Base-by-base conservation (phyloP, 768 basidiomycete genomes). In the Cystofilobasidium macerans region DNA sequence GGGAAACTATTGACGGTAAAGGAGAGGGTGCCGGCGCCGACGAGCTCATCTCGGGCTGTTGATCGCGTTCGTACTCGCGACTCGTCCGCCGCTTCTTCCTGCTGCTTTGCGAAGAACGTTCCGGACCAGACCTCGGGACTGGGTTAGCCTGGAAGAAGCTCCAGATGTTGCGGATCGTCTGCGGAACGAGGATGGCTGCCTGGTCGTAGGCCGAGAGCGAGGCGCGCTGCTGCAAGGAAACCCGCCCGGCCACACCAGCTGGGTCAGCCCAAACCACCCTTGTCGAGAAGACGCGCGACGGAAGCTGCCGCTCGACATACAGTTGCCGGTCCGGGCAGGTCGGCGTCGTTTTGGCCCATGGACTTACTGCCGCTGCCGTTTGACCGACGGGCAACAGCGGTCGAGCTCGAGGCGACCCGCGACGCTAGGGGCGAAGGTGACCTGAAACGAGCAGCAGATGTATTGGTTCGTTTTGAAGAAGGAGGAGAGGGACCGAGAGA, bases 241-340 rank as follows among this genome's bases (percentile, higher is more conserved):
- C 51, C 51, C 18, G 51, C 16, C 28, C 26, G 51, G 28, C 11
- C 26, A 32, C 3, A 4, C 45, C 22, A 24, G n/a, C n/a, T n/a
- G 45, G 22, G 22, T 47, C 45, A 47, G 45, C 45, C 16, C 38
- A 40, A 40, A n/a, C n/a, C n/a, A n/a, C n/a, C n/a, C n/a, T n/a
- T n/a, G n/a, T n/a, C n/a, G n/a, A n/a, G n/a, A n/a, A n/a, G n/a
- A n/a, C n/a, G n/a, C n/a, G n/a, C n/a, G n/a, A n/a, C n/a, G n/a
- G n/a, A n/a, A n/a, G n/a, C n/a, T n/a, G n/a, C n/a, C 22, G 33
- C 43, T 32, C 13, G 42, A 45, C 24, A 13, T 12, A 61, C 32
- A 22, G 60, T 61, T 11, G 43, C 42, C 9, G 60, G 60, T 18
- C 60, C 60, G 12, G 60, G 45, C 28, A 61, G 42, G 8, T 45